Evolutionary conservation across 2,329 filamentous ascomycete species (phyloP).

Genomic region (Epichloe brachyelytri): DNA sequence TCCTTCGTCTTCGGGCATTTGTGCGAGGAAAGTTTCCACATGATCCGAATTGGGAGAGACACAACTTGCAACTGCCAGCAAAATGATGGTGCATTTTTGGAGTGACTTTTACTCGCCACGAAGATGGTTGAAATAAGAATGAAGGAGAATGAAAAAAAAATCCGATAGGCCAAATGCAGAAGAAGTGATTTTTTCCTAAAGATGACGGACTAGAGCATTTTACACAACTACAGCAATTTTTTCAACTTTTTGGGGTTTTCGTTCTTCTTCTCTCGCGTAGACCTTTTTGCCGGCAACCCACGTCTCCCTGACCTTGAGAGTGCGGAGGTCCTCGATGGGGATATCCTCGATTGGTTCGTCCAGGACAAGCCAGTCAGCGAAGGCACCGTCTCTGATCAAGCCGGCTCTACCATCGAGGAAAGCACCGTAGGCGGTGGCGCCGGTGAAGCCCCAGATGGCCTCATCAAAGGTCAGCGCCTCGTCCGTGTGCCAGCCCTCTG

Average conservation of each 20-base stretch:
- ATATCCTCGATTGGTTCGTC: conserved; percentile 41
- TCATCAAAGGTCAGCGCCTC: conserved; percentile 46
- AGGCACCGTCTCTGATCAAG: conserved; percentile 44
- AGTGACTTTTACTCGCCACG: too few relatives aligned
- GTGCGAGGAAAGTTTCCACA: too few relatives aligned
- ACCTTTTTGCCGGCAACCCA: conserved; percentile 50
- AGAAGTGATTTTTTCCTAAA: too few relatives aligned
- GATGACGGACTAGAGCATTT: not conserved
- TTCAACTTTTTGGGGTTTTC: too few relatives aligned
- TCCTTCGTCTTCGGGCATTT: too few relatives aligned
- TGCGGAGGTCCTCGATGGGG: conserved; percentile 38
- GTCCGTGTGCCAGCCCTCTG: conserved; percentile 43
- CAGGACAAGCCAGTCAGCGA: conserved; percentile 60
- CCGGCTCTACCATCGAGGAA: conserved; percentile 48
- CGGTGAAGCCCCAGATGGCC: conserved; percentile 50
- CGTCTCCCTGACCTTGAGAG: conserved; percentile 47
- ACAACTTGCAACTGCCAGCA: too few relatives aligned
- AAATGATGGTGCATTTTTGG: too few relatives aligned
- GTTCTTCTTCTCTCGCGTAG: conserved; percentile 16
- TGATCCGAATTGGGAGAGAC: too few relatives aligned
- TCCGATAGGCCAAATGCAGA: too few relatives aligned
- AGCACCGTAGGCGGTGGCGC: conserved; percentile 43
- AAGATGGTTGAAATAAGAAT: too few relatives aligned
- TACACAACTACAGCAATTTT: not conserved
- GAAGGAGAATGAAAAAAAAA: too few relatives aligned